A percentile compares a stretch with the other conserved stretches of the same genome.
phyloP scores from a whole-genome alignment of 2,329 filamentous ascomycete species.

The Colletotrichum falcatum region DNA sequence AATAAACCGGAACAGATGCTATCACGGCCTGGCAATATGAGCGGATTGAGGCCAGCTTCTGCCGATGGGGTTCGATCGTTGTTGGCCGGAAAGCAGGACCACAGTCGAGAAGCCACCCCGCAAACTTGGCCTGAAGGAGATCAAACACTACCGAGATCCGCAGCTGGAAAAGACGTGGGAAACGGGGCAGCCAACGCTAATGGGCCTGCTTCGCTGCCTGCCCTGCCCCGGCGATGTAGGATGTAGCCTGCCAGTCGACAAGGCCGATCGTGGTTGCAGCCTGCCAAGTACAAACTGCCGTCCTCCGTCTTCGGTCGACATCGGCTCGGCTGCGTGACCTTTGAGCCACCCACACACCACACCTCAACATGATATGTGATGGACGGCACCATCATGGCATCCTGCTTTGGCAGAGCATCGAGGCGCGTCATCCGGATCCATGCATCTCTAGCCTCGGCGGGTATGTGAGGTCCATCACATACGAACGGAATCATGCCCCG shows the following conservation, averaged over 20 bases:
- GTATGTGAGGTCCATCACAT: conserved; percentile 43
- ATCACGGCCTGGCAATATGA: neutral
- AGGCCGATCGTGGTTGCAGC: conserved; percentile 28
- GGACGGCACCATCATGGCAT: neutral
- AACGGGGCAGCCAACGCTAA: neutral
- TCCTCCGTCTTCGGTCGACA: conserved; percentile 36
- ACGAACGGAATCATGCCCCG: conserved; percentile 16
- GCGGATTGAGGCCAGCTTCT: neutral
- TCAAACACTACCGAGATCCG: conserved; percentile 40
- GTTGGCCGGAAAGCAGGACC: neutral
- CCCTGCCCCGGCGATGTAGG: conserved; percentile 13
- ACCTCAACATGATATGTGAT: conserved; percentile 4
- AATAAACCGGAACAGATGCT: neutral
- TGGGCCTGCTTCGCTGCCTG: conserved; percentile 5
- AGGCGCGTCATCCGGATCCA: conserved; percentile 40
- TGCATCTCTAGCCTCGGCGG: conserved; percentile 42
- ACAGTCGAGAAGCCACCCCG: conserved; percentile 14
- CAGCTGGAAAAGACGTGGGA: conserved; percentile 23
- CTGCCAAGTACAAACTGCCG: conserved; percentile 36
- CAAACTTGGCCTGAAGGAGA: conserved; percentile 19
- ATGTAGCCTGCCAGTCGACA: conserved; percentile 24
- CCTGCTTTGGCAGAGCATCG: conserved; percentile 26
- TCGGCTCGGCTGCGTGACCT: conserved; percentile 38
- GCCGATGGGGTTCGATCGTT: neutral
- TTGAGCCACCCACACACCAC: conserved; percentile 30